Evolutionary conservation across 2,329 filamentous ascomycete species (phyloP).

Genomic region (Scedosporium apiospermum): DNA sequence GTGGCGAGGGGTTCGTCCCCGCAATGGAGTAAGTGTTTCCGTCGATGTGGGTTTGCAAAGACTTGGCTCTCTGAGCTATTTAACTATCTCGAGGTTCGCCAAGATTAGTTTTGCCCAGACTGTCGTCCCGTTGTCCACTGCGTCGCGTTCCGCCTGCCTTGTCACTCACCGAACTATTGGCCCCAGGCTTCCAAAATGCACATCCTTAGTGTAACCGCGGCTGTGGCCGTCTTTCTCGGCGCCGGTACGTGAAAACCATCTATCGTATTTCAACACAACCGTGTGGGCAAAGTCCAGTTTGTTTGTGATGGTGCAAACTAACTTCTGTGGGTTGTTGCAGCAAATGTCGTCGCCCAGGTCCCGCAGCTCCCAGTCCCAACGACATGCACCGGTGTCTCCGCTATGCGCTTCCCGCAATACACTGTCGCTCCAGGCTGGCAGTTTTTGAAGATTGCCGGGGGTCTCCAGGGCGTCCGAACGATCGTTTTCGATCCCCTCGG

Average conservation of each 20-base stretch:
- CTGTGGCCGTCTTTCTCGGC: constrained; percentile 1
- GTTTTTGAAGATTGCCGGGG: constrained; percentile 1
- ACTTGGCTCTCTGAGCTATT: neutral
- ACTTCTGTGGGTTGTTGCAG: neutral
- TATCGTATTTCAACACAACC: neutral
- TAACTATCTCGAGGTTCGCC: neutral
- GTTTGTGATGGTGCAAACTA: too few relatives aligned
- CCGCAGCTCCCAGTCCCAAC: constrained; percentile 1
- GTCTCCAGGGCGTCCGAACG: neutral
- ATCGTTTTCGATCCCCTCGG: constrained; percentile 25
- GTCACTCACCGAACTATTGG: neutral
- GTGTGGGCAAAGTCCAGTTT: too few relatives aligned
- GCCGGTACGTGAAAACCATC: neutral
- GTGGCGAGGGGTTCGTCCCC: neutral
- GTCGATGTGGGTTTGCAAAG: neutral
- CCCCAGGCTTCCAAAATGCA: neutral
- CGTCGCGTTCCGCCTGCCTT: neutral
- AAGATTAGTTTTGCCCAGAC: neutral
- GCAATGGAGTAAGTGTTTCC: neutral
- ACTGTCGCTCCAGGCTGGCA: constrained; percentile 3
- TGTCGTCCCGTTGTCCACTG: neutral
- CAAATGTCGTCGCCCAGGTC: constrained; percentile 2
- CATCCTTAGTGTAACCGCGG: neutral
- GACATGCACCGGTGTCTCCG: constrained; percentile 2
- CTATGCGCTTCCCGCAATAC: constrained; percentile 3